These are phyloP conservation scores for Colletotrichum somersetense DNA, from an alignment of 2,329 filamentous ascomycete species.

Conservation along the genomic window DNA sequence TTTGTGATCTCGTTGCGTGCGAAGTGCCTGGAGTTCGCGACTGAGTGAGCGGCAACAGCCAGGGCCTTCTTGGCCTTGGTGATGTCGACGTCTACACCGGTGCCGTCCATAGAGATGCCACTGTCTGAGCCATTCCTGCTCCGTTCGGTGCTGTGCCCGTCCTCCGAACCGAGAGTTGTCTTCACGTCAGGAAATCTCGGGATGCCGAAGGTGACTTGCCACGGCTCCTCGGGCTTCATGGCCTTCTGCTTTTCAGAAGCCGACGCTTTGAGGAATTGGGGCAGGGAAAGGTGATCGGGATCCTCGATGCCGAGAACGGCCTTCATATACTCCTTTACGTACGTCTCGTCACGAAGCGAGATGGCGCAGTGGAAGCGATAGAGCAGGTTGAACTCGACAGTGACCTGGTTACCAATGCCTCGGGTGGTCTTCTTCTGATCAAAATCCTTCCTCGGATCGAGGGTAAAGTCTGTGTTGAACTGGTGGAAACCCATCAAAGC, in stretches of 20 bases:
- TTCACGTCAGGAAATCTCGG: background rate
- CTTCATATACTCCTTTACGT: background rate
- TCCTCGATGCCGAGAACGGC: background rate
- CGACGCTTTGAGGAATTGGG: background rate
- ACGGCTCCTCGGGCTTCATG: background rate
- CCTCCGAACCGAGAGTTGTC: background rate
- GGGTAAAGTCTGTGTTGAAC: conserved; percentile 47
- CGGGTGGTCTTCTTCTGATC: conserved; percentile 48
- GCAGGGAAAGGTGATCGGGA: background rate
- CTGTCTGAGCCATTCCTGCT: background rate
- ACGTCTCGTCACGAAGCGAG: conserved; percentile 56
- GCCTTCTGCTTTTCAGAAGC: background rate
- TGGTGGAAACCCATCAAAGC: conserved; percentile 60
- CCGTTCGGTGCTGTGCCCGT: background rate
- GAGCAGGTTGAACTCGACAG: conserved; percentile 65
- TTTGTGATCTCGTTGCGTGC: conserved; percentile 1
- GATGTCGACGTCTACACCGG: background rate
- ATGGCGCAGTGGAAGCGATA: conserved; percentile 64
- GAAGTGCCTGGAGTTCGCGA: conserved; percentile 53
- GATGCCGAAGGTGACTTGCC: background rate
- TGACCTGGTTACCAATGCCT: conserved; percentile 63
- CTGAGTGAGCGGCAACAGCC: background rate
- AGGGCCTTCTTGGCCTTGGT: conserved; percentile 49
- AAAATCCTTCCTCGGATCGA: conserved; percentile 48
- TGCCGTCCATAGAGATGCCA: background rate